A percentile compares a stretch with the other conserved stretches of the same genome.
Evolutionary conservation across 768 basidiomycete genomes (phyloP).

Genomic region (Mycena sanguinolenta): DNA sequence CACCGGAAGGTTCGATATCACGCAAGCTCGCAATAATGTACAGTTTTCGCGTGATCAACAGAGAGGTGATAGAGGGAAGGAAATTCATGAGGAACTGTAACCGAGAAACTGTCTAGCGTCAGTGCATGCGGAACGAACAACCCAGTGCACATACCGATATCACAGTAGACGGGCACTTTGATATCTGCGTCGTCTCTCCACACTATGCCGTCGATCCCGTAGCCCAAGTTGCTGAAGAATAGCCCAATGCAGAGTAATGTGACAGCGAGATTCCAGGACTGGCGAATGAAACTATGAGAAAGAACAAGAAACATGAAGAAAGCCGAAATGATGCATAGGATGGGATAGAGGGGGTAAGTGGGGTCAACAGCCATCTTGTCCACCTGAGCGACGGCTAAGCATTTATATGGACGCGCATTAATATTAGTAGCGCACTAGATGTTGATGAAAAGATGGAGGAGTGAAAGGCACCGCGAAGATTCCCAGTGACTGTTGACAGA

Average conservation of each 20-base stretch:
- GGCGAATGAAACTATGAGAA: conserved; percentile 28
- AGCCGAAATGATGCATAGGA: conserved; percentile 26
- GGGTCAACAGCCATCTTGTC: conserved; percentile 32
- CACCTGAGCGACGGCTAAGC: too few species aligned
- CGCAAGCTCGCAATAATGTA: conserved; percentile 27
- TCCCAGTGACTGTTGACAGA: too few species aligned
- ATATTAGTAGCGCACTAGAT: too few species aligned
- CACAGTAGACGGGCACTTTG: conserved; percentile 31
- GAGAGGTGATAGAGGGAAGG: conserved; percentile 26
- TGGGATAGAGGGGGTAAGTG: conserved; percentile 30
- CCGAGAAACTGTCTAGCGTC: conserved; percentile 13
- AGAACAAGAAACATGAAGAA: conserved; percentile 32
- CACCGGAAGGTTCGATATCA: conserved; percentile 21
- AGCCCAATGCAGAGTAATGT: conserved; percentile 29
- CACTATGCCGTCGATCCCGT: conserved; percentile 25
- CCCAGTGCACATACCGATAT: conserved; percentile 6
- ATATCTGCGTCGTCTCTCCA: conserved; percentile 29
- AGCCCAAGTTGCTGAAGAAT: conserved; percentile 24
- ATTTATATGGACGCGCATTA: too few species aligned
- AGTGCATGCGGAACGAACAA: background rate
- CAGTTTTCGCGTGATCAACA: conserved; percentile 26
- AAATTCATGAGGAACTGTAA: conserved; percentile 32
- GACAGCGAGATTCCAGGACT: conserved; percentile 28
- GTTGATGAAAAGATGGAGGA: too few species aligned
- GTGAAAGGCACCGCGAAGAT: too few species aligned